These are phyloP conservation scores for Fraxinus ornus DNA, from an alignment of 305 asterid genomes.

Conservation along the genomic window DNA sequence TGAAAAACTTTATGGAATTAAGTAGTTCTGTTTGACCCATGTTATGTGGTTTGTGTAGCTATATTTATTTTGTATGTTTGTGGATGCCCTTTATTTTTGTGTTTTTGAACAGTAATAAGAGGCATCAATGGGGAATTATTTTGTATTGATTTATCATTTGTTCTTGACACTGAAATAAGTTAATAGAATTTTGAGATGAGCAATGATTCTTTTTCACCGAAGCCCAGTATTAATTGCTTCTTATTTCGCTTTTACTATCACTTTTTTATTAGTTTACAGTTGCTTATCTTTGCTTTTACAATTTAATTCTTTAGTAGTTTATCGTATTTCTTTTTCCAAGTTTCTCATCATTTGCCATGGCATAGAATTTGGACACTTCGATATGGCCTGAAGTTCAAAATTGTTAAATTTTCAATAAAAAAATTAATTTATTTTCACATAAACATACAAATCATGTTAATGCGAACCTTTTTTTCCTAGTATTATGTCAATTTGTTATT, in stretches of 20 bases:
- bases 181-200: conserved; percentile 16
- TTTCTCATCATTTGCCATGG: background rate
- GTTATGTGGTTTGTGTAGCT: conserved; percentile 38
- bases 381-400: too few relatives aligned
- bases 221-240: background rate
- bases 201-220: conserved; percentile 4
- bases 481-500: background rate
- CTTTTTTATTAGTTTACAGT: background rate
- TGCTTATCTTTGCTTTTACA: background rate
- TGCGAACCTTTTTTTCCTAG: background rate
- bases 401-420: too few relatives aligned
- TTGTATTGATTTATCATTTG: conserved; percentile 12
- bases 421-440: background rate
- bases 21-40: conserved; percentile 28
- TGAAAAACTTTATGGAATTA: conserved; percentile 19
- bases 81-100: conserved; percentile 30
- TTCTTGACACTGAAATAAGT: conserved; percentile 8
- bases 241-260: background rate
- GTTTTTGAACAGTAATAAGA: conserved; percentile 32
- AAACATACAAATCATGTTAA: background rate
- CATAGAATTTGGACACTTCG: background rate
- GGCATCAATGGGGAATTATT: conserved; percentile 27
- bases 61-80: conserved; percentile 29
- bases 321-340: background rate
- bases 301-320: background rate